phyloP scores from a whole-genome alignment of 352 stramenopile species.

The Elongisporangium prolatum region DNA sequence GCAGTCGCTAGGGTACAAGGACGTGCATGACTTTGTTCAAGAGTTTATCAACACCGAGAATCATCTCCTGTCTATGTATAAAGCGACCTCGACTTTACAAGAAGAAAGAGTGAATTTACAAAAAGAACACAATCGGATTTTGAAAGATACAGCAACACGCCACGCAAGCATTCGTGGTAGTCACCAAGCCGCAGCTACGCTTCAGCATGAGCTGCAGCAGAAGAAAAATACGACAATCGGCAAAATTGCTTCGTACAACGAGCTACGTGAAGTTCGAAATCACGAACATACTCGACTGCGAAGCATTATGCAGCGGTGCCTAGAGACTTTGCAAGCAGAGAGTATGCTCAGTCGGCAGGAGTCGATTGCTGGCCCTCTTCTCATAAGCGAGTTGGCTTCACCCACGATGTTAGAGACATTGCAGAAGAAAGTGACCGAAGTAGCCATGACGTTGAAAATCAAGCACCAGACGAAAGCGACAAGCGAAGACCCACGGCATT shows the following conservation, averaged over 20 bases:
- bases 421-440: slow-evolving; percentile 66
- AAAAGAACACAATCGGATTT: slow-evolving; percentile 21
- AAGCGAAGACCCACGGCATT: slow-evolving; percentile 17
- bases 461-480: slow-evolving; percentile 26
- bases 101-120: slow-evolving; percentile 42
- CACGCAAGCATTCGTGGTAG: slow-evolving; percentile 29
- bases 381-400: slow-evolving; percentile 45
- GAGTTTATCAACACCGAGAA: slow-evolving; percentile 52
- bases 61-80: slow-evolving; percentile 64
- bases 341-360: slow-evolving; percentile 18
- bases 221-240: slow-evolving; percentile 18
- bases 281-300: slow-evolving; percentile 38
- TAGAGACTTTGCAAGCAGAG: slow-evolving; percentile 55
- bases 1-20: slow-evolving; percentile 23
- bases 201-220: slow-evolving; percentile 35
- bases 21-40: slow-evolving; percentile 31
- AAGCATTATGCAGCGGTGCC: slow-evolving; percentile 51
- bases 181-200: slow-evolving; percentile 21
- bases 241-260: slow-evolving; percentile 43
- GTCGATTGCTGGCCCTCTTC: slow-evolving; percentile 16
- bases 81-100: slow-evolving; percentile 38
- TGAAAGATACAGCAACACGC: slow-evolving; percentile 22
- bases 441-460: slow-evolving; percentile 53
- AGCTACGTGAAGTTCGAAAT: slow-evolving; percentile 45
- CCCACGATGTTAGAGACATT: slow-evolving; percentile 46